phyloP scores from a whole-genome alignment of 78 protist genomes.

The Monosiga brevicollis region DNA sequence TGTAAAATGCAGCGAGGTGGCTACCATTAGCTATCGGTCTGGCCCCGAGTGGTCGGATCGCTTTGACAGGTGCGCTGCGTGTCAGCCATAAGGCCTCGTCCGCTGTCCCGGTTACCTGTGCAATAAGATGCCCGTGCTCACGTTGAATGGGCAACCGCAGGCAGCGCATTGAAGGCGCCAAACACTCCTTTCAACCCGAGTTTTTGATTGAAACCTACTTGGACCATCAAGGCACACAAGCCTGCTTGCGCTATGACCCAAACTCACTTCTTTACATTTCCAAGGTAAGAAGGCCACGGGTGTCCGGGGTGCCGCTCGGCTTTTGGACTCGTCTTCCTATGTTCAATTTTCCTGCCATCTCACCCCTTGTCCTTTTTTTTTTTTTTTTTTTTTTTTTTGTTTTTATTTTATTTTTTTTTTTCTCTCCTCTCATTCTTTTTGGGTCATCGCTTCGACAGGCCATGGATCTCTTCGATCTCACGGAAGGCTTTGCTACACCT shows the following conservation, averaged over 20 bases:
- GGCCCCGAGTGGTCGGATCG: slow-evolving; percentile 45
- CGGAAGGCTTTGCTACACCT: not conserved
- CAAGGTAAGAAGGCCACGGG: slow-evolving; percentile 12
- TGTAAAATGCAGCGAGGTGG: not conserved
- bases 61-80: slow-evolving; percentile 2
- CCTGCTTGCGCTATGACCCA: slow-evolving; percentile 24
- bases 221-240: slow-evolving; percentile 10
- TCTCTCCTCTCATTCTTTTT: not conserved
- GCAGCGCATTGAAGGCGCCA: not conserved
- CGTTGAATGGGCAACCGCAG: not conserved
- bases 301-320: too few species aligned
- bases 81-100: too few species aligned
- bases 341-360: not conserved
- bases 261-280: slow-evolving; percentile 27
- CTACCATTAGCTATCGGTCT: slow-evolving; percentile 27
- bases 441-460: slow-evolving; percentile 9
- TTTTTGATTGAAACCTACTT: slow-evolving; percentile 33
- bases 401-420: not conserved
- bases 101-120: not conserved
- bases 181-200: slow-evolving; percentile 20
- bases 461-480: slow-evolving; percentile 27
- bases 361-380: not conserved
- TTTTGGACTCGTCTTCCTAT: not conserved
- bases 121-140: not conserved
- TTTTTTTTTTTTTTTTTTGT: not conserved